Evolutionary conservation across 805 yeast genomes (phyloP).

Genomic region (Zygosaccharomyces bisporus): DNA sequence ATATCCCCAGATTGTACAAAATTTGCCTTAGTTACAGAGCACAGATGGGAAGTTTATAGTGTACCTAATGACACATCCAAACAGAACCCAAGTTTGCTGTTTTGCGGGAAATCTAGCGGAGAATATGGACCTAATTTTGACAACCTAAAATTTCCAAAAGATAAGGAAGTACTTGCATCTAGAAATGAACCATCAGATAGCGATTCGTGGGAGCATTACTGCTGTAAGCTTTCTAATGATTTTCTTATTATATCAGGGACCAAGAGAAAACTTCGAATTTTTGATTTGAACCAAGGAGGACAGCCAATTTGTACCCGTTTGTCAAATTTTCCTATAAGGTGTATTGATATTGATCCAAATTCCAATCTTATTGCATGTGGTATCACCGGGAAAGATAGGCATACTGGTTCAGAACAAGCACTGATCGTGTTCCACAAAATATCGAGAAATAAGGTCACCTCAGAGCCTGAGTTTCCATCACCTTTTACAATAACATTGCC

Average conservation of each 20-base stretch:
- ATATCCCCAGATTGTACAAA: constrained; percentile 60
- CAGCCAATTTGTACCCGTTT: constrained; percentile 62
- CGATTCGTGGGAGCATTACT: constrained; percentile 55
- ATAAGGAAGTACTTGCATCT: constrained; percentile 11
- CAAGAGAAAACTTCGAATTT: constrained; percentile 63
- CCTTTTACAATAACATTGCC: constrained; percentile 78
- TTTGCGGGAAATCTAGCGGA: constrained; percentile 67
- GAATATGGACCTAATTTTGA: constrained; percentile 57
- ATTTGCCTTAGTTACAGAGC: constrained; percentile 62
- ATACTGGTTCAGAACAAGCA: constrained; percentile 69
- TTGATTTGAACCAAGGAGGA: constrained; percentile 56
- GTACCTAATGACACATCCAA: constrained; percentile 34
- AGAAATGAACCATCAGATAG: constrained; percentile 14
- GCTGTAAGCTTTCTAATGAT: constrained; percentile 54
- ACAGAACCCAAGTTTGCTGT: constrained; percentile 49
- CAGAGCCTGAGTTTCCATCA: constrained; percentile 38
- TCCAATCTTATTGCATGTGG: constrained; percentile 73
- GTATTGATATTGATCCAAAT: constrained; percentile 65
- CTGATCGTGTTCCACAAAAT: constrained; percentile 58
- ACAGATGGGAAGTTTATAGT: constrained; percentile 71
- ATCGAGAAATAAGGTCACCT: constrained; percentile 20
- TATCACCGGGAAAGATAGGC: constrained; percentile 72
- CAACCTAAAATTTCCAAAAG: constrained; percentile 31
- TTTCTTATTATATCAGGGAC: constrained; percentile 66
- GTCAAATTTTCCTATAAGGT: constrained; percentile 72